Percentiles rank a stretch among this genome's conserved stretches.
Evolutionary conservation across 1,284 basidiomycete species (phyloP).

Genomic region (Puccinia horiana): DNA sequence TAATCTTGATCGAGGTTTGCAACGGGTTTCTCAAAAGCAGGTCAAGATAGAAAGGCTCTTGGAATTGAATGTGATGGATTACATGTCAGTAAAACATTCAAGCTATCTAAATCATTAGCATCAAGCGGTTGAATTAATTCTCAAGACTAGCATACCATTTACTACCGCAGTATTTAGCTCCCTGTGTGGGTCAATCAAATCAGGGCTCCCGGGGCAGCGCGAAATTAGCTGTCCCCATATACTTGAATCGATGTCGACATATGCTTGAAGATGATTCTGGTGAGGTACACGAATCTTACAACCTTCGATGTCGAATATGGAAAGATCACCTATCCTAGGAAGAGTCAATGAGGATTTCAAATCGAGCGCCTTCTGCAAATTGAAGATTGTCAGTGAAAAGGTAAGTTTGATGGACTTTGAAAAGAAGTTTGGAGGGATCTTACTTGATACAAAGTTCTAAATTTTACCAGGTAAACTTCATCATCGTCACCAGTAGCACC

Average conservation of each 20-base stretch:
- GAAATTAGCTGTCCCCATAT: conserved; percentile 6
- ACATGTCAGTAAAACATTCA: neutral
- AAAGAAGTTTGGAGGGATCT: neutral
- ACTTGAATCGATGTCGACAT: neutral
- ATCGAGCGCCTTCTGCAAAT: conserved; percentile 2
- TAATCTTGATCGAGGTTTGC: conserved; percentile 20
- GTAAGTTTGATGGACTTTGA: neutral
- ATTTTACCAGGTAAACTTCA: conserved; percentile 26
- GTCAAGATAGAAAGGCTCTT: conserved; percentile 62
- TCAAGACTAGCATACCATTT: conserved; percentile 14
- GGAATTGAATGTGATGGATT: conserved; percentile 10
- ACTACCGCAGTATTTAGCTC: conserved; percentile 13
- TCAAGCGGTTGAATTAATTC: neutral
- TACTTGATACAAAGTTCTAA: conserved; percentile 29
- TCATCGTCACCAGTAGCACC: conserved; percentile 2
- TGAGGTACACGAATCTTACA: conserved; percentile 35
- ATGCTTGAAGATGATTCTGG: conserved; percentile 18
- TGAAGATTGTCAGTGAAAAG: neutral
- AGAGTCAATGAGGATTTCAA: conserved; percentile 1
- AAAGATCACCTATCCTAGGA: conserved; percentile 1
- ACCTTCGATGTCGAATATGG: conserved; percentile 8
- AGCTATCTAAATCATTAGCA: neutral
- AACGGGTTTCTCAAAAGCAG: conserved; percentile 63
- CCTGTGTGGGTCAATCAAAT: neutral
- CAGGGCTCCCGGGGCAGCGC: neutral